Evolutionary conservation across 108 stramenopile species (phyloP).

Genomic region (Discostella pseudostelligera): DNA sequence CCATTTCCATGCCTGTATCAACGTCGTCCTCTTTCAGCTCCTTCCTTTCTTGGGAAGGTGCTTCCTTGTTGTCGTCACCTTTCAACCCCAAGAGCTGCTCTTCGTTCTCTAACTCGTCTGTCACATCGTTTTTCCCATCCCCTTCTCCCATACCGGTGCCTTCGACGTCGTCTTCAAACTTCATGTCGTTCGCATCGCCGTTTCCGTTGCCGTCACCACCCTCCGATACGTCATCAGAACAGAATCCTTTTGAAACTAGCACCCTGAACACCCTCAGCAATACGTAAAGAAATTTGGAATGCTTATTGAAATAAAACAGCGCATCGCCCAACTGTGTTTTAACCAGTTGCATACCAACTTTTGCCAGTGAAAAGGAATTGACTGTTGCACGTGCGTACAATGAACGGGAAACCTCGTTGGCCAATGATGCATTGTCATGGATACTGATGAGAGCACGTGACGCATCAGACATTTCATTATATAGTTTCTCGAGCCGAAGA

Average conservation of each 20-base stretch:
- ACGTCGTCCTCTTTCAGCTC: constrained; percentile 92
- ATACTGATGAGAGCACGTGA: constrained; percentile 32
- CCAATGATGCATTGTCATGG: constrained; percentile 22
- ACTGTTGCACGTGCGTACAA: constrained; percentile 40
- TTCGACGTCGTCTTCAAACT: constrained; percentile 94
- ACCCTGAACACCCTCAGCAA: constrained; percentile 86
- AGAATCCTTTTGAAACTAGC: constrained; percentile 91
- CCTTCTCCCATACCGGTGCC: constrained; percentile 99
- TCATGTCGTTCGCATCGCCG: constrained; percentile 71
- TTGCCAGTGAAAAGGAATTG: constrained; percentile 51
- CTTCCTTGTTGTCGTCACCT: constrained; percentile 67
- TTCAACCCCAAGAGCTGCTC: constrained; percentile 95
- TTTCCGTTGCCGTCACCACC: constrained; percentile 70
- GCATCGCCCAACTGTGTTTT: constrained; percentile 41
- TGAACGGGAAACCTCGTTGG: constrained; percentile 34
- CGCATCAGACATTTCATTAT: constrained; percentile 19
- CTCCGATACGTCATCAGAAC: constrained; percentile 84
- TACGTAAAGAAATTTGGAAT: constrained; percentile 86
- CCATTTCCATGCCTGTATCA: constrained; percentile 98
- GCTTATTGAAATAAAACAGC: constrained; percentile 53
- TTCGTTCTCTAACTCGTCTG: constrained; percentile 96
- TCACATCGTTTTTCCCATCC: constrained; percentile 94
- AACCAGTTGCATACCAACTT: constrained; percentile 34
- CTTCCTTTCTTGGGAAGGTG: constrained; percentile 55
- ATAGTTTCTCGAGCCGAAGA: constrained; percentile 38